phyloP scores from a whole-genome alignment of 768 basidiomycete genomes.

The Leccinum variicolor region DNA sequence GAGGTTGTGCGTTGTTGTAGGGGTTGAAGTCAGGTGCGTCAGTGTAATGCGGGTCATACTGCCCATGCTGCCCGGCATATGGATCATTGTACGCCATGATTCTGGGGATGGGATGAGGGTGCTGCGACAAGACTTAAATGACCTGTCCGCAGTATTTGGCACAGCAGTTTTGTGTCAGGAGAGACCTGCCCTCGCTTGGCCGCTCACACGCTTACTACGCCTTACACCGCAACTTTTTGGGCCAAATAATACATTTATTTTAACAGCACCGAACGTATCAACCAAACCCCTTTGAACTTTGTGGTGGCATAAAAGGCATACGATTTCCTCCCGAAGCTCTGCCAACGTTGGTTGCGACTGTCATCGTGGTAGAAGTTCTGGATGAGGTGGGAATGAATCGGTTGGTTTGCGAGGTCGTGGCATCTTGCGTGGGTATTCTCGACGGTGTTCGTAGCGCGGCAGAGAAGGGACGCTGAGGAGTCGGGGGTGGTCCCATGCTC shows the following conservation, averaged over 20 bases:
- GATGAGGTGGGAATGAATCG: conserved; percentile 31
- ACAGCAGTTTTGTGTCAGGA: not conserved
- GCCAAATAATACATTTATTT: conserved; percentile 1
- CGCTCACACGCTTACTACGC: conserved; percentile 10
- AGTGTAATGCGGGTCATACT: conserved; percentile 31
- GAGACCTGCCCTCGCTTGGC: not conserved
- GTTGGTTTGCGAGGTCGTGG: conserved; percentile 23
- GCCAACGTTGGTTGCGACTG: not conserved
- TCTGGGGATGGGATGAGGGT: conserved; percentile 4
- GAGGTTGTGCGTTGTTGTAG: conserved; percentile 42
- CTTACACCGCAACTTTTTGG: not conserved
- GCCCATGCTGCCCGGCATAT: conserved; percentile 38
- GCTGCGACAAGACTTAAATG: conserved; percentile 18
- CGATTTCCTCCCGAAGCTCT: conserved; percentile 42
- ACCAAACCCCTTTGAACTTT: conserved; percentile 30
- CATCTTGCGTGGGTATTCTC: conserved; percentile 17
- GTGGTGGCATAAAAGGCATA: conserved; percentile 50
- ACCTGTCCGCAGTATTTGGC: conserved; percentile 6
- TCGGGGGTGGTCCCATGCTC: conserved; percentile 52
- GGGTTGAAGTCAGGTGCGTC: conserved; percentile 42
- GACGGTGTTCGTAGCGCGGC: conserved; percentile 25
- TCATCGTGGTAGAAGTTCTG: conserved; percentile 23
- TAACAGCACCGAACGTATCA: conserved; percentile 10
- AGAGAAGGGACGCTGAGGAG: conserved; percentile 39
- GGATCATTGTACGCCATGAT: conserved; percentile 55